Evolutionary conservation across 2,329 filamentous ascomycete genomes (phyloP).

Genomic region (Madurella fahalii): DNA sequence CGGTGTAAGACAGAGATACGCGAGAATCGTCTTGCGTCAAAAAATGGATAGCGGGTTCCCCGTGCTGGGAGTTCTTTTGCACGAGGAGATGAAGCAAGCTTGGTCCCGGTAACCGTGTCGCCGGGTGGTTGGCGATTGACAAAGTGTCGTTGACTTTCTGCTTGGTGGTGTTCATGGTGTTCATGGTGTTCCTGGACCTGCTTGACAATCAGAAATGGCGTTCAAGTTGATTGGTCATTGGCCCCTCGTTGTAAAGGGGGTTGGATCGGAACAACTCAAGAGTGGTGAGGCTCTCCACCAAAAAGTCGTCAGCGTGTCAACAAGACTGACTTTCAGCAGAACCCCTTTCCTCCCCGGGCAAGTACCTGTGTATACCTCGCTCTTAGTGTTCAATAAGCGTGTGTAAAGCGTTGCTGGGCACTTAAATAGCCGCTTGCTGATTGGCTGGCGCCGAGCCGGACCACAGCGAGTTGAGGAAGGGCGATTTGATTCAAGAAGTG

Average conservation of each 20-base stretch:
- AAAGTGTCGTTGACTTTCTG: constrained; percentile 20
- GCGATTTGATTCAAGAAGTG: constrained; percentile 20
- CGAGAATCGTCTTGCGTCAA: constrained; percentile 44
- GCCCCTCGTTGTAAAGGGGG: neutral
- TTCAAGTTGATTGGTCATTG: neutral
- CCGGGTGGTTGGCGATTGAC: constrained; percentile 45
- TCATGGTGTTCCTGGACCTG: neutral
- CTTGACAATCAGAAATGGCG: neutral
- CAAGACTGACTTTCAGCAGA: neutral
- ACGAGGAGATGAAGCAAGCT: constrained; percentile 57
- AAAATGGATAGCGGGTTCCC: constrained; percentile 60
- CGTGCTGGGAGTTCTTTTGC: constrained; percentile 32
- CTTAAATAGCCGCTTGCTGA: constrained; percentile 15
- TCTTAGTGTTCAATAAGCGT: neutral
- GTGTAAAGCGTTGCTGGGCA: neutral
- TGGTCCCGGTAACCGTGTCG: constrained; percentile 41
- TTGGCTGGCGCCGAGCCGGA: constrained; percentile 13
- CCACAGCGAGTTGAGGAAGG: constrained; percentile 12
- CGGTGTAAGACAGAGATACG: constrained; percentile 53
- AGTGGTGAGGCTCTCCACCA: neutral
- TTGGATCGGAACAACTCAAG: neutral
- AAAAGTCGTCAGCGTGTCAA: neutral
- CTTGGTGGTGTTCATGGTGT: neutral
- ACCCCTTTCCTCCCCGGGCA: neutral
- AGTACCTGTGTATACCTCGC: neutral